phyloP scores from a whole-genome alignment of 1,284 basidiomycete genomes.

The Schizophyllum amplum region DNA sequence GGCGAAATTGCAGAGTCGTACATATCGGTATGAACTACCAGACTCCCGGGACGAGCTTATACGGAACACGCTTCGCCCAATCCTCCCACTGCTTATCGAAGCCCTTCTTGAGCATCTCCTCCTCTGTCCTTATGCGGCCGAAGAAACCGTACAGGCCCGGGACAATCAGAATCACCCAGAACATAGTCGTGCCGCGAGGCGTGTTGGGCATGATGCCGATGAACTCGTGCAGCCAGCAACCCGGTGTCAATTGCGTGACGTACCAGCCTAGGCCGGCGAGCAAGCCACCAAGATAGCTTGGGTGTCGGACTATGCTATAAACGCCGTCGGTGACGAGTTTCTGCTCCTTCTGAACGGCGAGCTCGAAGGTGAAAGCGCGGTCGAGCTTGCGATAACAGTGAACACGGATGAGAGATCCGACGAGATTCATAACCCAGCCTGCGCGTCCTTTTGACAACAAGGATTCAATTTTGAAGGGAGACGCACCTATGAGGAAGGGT shows the following conservation, averaged over 20 bases:
- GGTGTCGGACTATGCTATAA: conserved; percentile 18
- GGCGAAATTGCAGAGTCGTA: too few species aligned
- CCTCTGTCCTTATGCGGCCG: conserved; percentile 13
- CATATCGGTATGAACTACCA: too few species aligned
- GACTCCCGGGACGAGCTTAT: too few species aligned
- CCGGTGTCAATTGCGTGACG: conserved; percentile 5
- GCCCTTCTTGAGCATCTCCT: conserved; percentile 10
- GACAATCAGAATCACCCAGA: too few species aligned
- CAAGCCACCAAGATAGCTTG: conserved; percentile 18
- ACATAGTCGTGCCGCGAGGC: neutral
- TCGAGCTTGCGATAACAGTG: conserved; percentile 13
- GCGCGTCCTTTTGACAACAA: neutral
- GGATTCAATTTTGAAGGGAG: too few species aligned
- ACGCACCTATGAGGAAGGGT: too few species aligned
- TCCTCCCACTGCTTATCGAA: conserved; percentile 14
- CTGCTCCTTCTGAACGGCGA: conserved; percentile 11
- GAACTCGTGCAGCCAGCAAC: conserved; percentile 13
- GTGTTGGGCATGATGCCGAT: neutral
- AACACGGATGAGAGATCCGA: conserved; percentile 11
- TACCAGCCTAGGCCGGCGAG: conserved; percentile 8
- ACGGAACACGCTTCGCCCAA: conserved; percentile 10
- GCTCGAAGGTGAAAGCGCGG: conserved; percentile 15
- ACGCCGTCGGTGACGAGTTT: conserved; percentile 10
- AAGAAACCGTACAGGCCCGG: conserved; percentile 1
- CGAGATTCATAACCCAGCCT: conserved; percentile 9